Evolutionary conservation across 495 filamentous ascomycete species (phyloP).

Genomic region (Talaromyces nanjingensis): DNA sequence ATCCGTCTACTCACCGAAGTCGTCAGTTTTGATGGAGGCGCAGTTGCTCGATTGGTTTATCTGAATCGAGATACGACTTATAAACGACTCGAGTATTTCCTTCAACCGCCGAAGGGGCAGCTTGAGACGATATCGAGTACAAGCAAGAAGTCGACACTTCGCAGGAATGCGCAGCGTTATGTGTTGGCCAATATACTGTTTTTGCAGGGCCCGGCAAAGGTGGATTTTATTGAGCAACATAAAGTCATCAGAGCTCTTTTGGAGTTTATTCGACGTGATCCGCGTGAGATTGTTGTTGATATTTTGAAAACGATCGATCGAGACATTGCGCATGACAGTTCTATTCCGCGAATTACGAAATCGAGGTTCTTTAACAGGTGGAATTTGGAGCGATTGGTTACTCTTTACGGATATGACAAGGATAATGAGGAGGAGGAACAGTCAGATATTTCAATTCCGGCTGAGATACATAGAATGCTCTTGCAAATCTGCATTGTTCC

Average conservation of each 20-base stretch:
- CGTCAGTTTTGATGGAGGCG: constrained; percentile 73
- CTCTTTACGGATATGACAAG: constrained; percentile 59
- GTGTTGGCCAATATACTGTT: constrained; percentile 66
- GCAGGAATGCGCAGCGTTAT: constrained; percentile 69
- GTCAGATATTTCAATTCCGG: constrained; percentile 39
- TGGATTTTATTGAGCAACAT: constrained; percentile 65
- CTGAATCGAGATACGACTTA: constrained; percentile 63
- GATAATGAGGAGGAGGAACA: constrained; percentile 32
- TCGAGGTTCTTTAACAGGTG: constrained; percentile 61
- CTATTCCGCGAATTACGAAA: constrained; percentile 63
- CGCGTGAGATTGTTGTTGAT: constrained; percentile 60
- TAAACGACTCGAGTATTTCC: constrained; percentile 56
- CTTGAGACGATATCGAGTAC: constrained; percentile 52
- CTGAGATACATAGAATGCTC: constrained; percentile 63
- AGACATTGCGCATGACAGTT: constrained; percentile 61
- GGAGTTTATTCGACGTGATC: constrained; percentile 63
- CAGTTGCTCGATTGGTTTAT: constrained; percentile 63
- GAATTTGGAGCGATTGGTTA: constrained; percentile 62
- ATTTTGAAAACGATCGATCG: constrained; percentile 57
- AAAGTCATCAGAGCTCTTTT: constrained; percentile 64
- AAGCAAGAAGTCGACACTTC: constrained; percentile 57
- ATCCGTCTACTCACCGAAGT: constrained; percentile 74
- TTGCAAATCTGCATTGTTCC: constrained; percentile 64
- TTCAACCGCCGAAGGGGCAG: constrained; percentile 35
- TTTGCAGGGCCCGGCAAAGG: constrained; percentile 61